Percentiles rank a stretch among this genome's conserved stretches.
Evolutionary conservation across 2,329 filamentous ascomycete genomes (phyloP).

Genomic region (Hypoxylon sp.): DNA sequence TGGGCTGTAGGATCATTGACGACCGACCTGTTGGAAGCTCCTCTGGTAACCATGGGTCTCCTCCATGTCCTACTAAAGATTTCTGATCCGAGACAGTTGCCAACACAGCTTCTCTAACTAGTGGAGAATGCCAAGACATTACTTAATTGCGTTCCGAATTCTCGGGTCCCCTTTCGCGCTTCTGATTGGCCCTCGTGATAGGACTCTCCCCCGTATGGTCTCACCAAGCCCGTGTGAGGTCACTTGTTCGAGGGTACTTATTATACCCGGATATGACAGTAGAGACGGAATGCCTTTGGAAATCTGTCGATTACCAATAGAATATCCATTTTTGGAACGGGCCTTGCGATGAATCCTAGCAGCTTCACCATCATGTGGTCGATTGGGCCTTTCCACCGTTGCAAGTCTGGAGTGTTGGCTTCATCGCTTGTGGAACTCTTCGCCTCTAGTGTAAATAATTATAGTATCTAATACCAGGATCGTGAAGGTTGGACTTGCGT

Average conservation of each 20-base stretch:
- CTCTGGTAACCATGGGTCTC: conserved; percentile 22
- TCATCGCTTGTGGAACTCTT: conserved; percentile 10
- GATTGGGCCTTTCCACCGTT: conserved; percentile 2
- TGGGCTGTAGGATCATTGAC: conserved; percentile 18
- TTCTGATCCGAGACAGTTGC: conserved; percentile 41
- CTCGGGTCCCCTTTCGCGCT: conserved; percentile 33
- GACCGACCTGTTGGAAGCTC: conserved; percentile 30
- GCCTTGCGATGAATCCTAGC: conserved; percentile 22
- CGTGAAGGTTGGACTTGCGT: conserved; percentile 1
- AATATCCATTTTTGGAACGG: conserved; percentile 15
- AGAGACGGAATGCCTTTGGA: conserved; percentile 2
- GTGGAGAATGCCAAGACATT: conserved; percentile 40
- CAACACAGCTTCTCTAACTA: conserved; percentile 38
- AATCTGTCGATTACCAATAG: conserved; percentile 13
- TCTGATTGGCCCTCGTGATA: conserved; percentile 37
- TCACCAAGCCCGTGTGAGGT: conserved; percentile 31
- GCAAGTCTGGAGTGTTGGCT: conserved; percentile 15
- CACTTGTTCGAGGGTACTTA: conserved; percentile 33
- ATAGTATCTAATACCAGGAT: conserved; percentile 3
- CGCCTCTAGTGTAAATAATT: background rate
- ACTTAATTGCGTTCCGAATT: conserved; percentile 42
- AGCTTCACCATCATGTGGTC: conserved; percentile 15
- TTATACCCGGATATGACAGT: conserved; percentile 28
- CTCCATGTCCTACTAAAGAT: conserved; percentile 40
- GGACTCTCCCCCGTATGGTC: conserved; percentile 32